A percentile compares a stretch with the other conserved stretches of the same genome.
Evolutionary conservation across 306 rosid species (phyloP).

Genomic region (Citrullus amarus): DNA sequence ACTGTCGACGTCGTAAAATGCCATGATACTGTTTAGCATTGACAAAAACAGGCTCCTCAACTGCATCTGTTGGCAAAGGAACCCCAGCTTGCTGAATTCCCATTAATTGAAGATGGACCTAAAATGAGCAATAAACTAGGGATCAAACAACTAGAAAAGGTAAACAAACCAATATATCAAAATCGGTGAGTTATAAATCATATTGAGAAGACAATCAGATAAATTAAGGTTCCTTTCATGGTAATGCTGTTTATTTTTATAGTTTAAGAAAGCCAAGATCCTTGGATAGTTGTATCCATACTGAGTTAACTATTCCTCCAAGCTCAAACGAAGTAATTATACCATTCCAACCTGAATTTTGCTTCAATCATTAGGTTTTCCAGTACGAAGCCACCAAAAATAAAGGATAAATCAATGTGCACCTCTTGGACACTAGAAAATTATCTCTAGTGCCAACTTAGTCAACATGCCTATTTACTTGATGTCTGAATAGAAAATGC

Average conservation of each 20-base stretch:
- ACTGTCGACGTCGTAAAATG: conserved; percentile 79
- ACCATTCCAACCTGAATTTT: not conserved
- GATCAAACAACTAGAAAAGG: not conserved
- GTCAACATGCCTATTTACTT: not conserved
- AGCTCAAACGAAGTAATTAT: not conserved
- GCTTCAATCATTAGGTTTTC: not conserved
- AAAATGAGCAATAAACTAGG: conserved; percentile 16
- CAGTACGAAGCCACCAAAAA: not conserved
- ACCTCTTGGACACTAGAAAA: not conserved
- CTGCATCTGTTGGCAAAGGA: conserved; percentile 84
- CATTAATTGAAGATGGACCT: conserved; percentile 93
- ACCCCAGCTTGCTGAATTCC: conserved; percentile 94
- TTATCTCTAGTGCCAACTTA: not conserved
- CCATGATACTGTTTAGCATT: conserved; percentile 97
- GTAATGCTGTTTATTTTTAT: not conserved
- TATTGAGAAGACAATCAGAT: not conserved
- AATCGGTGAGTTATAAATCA: not conserved
- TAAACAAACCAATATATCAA: not conserved
- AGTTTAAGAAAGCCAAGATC: not conserved
- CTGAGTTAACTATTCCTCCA: not conserved
- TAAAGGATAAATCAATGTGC: not conserved
- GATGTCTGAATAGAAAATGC: not conserved
- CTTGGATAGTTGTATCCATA: not conserved
- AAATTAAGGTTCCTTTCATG: not conserved
- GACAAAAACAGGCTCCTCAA: conserved; percentile 91